phyloP scores from a whole-genome alignment of 805 yeast species.

The Candida arabinofermentans region DNA sequence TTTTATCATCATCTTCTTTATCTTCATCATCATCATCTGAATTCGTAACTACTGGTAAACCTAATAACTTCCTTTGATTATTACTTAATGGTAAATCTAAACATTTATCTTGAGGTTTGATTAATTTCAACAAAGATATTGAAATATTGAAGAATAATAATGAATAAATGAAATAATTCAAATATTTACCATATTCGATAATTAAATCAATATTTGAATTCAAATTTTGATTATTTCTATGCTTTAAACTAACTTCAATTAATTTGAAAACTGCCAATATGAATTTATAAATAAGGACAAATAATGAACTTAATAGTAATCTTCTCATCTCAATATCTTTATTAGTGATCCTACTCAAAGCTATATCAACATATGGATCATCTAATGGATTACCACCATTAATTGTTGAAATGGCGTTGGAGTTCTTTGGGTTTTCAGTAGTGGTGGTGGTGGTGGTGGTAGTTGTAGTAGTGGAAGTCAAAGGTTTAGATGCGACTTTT shows the following conservation, averaged over 20 bases:
- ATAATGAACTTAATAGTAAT: constrained; percentile 28
- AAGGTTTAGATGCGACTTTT: not conserved
- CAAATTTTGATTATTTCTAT: constrained; percentile 6
- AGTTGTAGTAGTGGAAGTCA: not conserved
- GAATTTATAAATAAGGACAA: constrained; percentile 30
- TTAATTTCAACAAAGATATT: constrained; percentile 27
- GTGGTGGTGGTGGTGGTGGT: constrained; percentile 1
- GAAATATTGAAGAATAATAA: constrained; percentile 29
- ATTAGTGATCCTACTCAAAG: constrained; percentile 41
- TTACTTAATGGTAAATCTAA: constrained; percentile 45
- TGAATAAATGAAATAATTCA: constrained; percentile 19
- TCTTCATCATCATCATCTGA: constrained; percentile 4
- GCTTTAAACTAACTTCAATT: constrained; percentile 13
- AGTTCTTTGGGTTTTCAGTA: not conserved
- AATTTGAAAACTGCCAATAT: constrained; percentile 21
- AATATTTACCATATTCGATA: constrained; percentile 7
- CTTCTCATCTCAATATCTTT: constrained; percentile 35
- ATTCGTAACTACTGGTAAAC: constrained; percentile 29
- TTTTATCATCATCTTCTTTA: constrained; percentile 2
- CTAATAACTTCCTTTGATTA: constrained; percentile 43
- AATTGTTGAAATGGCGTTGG: constrained; percentile 7
- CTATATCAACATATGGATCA: constrained; percentile 41
- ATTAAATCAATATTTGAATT: not conserved
- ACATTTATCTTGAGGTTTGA: constrained; percentile 46
- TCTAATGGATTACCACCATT: constrained; percentile 6